Evolutionary conservation across 1,284 basidiomycete genomes (phyloP).

Genomic region (Mycosarcoma maydis): DNA sequence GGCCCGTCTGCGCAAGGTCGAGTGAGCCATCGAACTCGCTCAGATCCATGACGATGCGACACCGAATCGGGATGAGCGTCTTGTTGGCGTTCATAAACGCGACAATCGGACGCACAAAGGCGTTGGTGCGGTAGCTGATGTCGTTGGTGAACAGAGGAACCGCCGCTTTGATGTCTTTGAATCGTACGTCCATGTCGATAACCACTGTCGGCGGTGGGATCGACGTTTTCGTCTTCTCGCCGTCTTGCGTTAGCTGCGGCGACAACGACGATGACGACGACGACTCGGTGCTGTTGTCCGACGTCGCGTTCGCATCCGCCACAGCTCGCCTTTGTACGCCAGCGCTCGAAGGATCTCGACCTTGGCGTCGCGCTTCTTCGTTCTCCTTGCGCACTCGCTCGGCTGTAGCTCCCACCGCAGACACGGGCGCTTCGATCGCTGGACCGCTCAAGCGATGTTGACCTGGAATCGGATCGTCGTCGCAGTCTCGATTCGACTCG

Average conservation of each 20-base stretch:
- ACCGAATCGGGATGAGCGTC: constrained; percentile 62
- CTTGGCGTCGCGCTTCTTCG: constrained; percentile 35
- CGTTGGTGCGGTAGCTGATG: constrained; percentile 89
- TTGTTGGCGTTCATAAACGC: constrained; percentile 79
- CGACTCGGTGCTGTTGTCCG: not conserved
- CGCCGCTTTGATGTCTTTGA: constrained; percentile 93
- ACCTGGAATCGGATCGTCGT: constrained; percentile 78
- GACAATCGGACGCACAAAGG: constrained; percentile 94
- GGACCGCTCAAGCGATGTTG: constrained; percentile 87
- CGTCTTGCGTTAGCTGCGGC: not conserved
- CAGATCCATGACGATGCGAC: constrained; percentile 64
- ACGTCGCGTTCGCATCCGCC: not conserved
- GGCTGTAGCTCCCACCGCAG: constrained; percentile 59
- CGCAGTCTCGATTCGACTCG: constrained; percentile 21
- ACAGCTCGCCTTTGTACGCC: constrained; percentile 7
- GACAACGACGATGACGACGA: not conserved
- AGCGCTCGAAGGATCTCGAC: constrained; percentile 13
- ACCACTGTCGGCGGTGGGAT: constrained; percentile 69
- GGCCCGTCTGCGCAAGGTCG: constrained; percentile 64
- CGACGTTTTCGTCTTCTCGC: constrained; percentile 6
- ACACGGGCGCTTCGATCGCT: constrained; percentile 78
- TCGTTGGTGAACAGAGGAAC: constrained; percentile 74
- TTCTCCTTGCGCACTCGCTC: constrained; percentile 56
- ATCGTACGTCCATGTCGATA: constrained; percentile 92
- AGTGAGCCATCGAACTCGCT: constrained; percentile 65